Evolutionary conservation across 805 yeast species (phyloP), one percentile per base, ranked within the genome.

Genomic region (Pichia gijzeniarum): DNA sequence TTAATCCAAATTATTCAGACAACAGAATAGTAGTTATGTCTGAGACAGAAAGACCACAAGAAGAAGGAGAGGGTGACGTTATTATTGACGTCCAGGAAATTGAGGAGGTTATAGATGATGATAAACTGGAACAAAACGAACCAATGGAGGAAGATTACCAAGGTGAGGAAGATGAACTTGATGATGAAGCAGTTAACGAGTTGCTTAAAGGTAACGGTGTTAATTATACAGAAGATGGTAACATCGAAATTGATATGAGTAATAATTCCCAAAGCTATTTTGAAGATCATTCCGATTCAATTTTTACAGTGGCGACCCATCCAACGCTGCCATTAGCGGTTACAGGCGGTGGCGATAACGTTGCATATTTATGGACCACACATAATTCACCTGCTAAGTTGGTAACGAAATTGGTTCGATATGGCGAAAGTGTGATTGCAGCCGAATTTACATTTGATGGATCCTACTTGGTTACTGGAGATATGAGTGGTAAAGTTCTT

Each of bases 341-440:
- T n/a, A 76, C 91, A 19, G 99, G 99, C 27, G 98, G 96, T 35
- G 98, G 95, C 48, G 99, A 93, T 63, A 82, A 91, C 62, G 71
- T 78, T 21, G 96, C 90, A 1, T 86, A 79, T 61, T 61, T 93
- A 56, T 93, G 98, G 98, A 88, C 96, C 4, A 82, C 95, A 1
- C 95, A 88, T 63, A 73, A 87, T 2, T 80, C 78, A 49, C 95
- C 96, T 28, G 87, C 96, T 10, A 78, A 81, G 51, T 72, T 85
- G 47, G 90, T 88, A 2, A 80, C 85, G 34, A 80, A 85, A 56
- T 68, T 93, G 48, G 69, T 70, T 43, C 95, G 91, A 18, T 95
- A 87, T 65, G 82, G 82, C 35, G 99, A 93, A 63, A 84, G 95
- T 28, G 93, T 93, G 3, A 76, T 88, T 42, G 72, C 87, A 7